Evolutionary conservation across 2,329 filamentous ascomycete species (phyloP), one percentile per base, ranked within the genome.

Genomic region (Diplodia seriata): DNA sequence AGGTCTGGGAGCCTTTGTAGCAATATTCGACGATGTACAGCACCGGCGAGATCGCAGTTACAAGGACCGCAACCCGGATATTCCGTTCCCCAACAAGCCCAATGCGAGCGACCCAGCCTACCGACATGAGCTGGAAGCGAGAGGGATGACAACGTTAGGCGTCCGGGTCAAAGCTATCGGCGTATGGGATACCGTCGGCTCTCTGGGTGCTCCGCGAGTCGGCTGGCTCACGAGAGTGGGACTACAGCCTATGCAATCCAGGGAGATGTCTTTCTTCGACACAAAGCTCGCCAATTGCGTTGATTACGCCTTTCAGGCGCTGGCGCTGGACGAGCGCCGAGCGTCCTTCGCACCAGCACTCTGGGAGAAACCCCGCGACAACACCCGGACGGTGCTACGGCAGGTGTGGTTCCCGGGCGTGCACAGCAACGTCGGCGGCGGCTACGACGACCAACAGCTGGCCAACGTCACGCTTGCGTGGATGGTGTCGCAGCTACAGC

Each of bases 251-350:
- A 71, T 72, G 18, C 75, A 80, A 57, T 76, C 75, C 31, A 74
- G 73, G 49, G 77, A 79, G n/a, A 79, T 81, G 53, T 70, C 75
- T 1, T 85, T 85, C 71, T 82, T 84, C 73, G 80, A 83, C 72
- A 84, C 82, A 3, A 77, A 80, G 62, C 76, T 84, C 66, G 79
- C 78, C 7, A 71, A 74, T 56, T 76, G 76, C 12, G 82, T 89
- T 38, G 83, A 87, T 71, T 82, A 87, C 72, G 86, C 85, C 0
- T 88, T 88, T 71, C 86, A 89, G 26, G 86, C 86, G 0, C 78
- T 89, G 8, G 86, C 86, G 0, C 75, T 89, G 1, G 86, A 88
- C 68, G 86, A 89, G 75, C 83, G 81, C n/a, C 82, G 86, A 8
- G 75, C 81, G 0, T 82, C 86, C 0, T 89, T 88, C 68, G 77